Evolutionary conservation across 441 rosid genomes (phyloP), one percentile per base, ranked within the genome.

Genomic region (Euphorbia corollata): DNA sequence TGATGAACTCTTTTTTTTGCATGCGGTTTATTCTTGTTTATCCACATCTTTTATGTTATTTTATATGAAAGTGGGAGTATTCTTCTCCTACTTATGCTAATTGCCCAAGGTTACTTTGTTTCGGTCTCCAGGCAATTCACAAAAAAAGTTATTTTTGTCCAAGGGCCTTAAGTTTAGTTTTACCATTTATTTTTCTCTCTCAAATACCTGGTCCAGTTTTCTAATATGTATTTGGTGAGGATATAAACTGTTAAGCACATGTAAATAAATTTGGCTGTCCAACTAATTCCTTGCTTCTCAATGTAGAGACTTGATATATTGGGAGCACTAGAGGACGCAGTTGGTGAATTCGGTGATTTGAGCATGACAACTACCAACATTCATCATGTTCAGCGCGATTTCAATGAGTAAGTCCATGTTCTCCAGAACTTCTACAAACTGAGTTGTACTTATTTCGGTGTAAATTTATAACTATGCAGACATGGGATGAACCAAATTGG

Each of bases 301-400:
- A 47, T 63, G 60, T 85, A 92, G 95, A 83, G 98, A 77, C 73
- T 92, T 64, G 80, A 92, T 72, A 77, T 89, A 67, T 77, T 92
- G 78, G 92, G 88, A 84, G 84, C 83, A 71, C 56, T 89, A 73
- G 96, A 89, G 81, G 79, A 82, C 75, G 81, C 82, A 68, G 61
- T 84, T 59, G 91, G 81, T 64, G 86, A 86, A 36, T 48, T 79
- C 24, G 65, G 61, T 30, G 78, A 69, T 68, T 18, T 76, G 24
- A 79, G 76, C 73, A 32, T 69, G 69, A 72, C 73, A 38, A 63
- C 75, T 48, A 76, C 67, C 76, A 59, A 48, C 53, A 72, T 81
- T 67, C 78, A 85, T 74, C 84, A 73, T 56, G 68, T 80, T 66
- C 87, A 87, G 70, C 91, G 86, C 65, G 98, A 92, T 75, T 92